Base-by-base conservation (phyloP, 106 monocot species). In the Narthecium ossifragum region DNA sequence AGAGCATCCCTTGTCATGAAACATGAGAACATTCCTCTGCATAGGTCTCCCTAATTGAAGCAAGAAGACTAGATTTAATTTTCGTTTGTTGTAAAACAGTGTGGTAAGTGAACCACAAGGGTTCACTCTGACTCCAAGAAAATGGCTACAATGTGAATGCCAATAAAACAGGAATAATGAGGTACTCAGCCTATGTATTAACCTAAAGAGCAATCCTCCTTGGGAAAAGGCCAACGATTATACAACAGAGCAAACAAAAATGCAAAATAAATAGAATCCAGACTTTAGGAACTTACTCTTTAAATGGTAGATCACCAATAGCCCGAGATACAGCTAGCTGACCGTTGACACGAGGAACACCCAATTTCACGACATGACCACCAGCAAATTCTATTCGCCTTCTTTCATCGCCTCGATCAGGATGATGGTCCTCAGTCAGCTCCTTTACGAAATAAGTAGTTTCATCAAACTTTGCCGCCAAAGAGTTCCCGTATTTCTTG, bases 361-460 rank as follows among this genome's bases (percentile, higher is more conserved):
- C 80, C 84, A 88, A 92, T 61, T 88, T 81, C 33, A 72, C 45
- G 59, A 93, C 79, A 76, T 63, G 74, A 33, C 93, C 93, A 62
- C 93, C 93, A 64, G 85, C 64, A 72, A 77, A 81, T 75, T 93
- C 93, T 31, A 93, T 78, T 23, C 92, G 72, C 18, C 74, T 69
- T 67, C 73, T 85, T 69, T 93, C 93, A 34, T 82, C 93, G 62
- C 74, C 80, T 74, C 85, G 81, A 60, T 79, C 79, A 53, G 85
- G 88, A 52, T 88, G 93, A 75, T 93, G 93, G 34, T 93, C 93
- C 70, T 62, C 25, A 6, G 93, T 93, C 58, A 93, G 75, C 57
- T 93, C 93, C 62, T 85, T 93, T 29, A 68, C 93, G 72, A 37
- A 47, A 62, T 72, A 82, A 41, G 37, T 61, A 38, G 46, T 20